Conservation (phyloP, 1,284 basidiomycete genomes). For the Phaffia rhodozyma region DNA sequence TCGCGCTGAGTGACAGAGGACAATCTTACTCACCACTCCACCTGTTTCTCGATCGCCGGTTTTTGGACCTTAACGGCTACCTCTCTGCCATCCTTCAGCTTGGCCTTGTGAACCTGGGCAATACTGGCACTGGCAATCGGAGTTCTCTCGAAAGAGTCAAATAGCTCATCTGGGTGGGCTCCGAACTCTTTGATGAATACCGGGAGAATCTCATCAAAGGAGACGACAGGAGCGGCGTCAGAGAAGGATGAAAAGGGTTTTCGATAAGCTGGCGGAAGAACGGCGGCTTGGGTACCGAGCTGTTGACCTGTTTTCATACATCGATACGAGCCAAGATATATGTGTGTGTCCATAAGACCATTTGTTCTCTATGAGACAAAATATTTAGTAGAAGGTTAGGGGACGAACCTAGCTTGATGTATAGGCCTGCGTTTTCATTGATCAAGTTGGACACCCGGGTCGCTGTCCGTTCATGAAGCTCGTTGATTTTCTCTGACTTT, state of each 20-base stretch:
- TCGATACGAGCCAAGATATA: neutral
- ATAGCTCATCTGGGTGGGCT: slow-evolving; percentile 56
- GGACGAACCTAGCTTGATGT: slow-evolving; percentile 68
- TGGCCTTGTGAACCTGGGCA: slow-evolving; percentile 75
- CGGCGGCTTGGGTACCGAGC: slow-evolving; percentile 66
- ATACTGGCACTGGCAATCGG: slow-evolving; percentile 76
- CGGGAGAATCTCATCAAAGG: slow-evolving; percentile 52
- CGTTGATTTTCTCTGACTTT: slow-evolving; percentile 55
- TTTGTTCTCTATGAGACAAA: neutral
- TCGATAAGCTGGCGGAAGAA: slow-evolving; percentile 70
- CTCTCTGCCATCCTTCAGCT: slow-evolving; percentile 40
- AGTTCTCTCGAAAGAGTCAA: slow-evolving; percentile 58
- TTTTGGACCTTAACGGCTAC: slow-evolving; percentile 91
- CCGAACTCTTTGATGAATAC: slow-evolving; percentile 65
- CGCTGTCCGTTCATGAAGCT: slow-evolving; percentile 68
- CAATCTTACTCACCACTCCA: slow-evolving; percentile 51
- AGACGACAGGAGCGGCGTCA: slow-evolving; percentile 71
- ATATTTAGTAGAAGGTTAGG: neutral
- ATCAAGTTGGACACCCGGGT: slow-evolving; percentile 61
- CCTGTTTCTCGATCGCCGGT: slow-evolving; percentile 68
- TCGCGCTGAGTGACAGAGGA: slow-evolving; percentile 29
- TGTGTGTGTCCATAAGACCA: neutral
- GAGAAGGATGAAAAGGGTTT: slow-evolving; percentile 68
- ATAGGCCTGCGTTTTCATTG: slow-evolving; percentile 68
- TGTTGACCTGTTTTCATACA: slow-evolving; percentile 24